Conservation (phyloP, 2,329 filamentous ascomycete species). For the Tolypocladium guangdongense region DNA sequence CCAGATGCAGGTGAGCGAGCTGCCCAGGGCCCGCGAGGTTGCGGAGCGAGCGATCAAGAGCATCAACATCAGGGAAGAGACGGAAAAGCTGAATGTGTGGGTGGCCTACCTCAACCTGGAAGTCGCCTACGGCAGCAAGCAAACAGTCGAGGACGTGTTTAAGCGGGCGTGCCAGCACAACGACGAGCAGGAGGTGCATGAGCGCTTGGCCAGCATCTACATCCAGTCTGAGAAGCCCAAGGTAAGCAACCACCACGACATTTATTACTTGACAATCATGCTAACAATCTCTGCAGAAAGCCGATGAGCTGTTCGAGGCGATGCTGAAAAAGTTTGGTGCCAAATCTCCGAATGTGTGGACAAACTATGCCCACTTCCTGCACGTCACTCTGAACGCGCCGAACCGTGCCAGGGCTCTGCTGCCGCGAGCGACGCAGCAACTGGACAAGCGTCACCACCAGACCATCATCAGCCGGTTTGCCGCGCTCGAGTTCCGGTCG, state of each 20-base stretch:
- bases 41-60: conserved; percentile 83
- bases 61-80: conserved; percentile 83
- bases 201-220: conserved; percentile 86
- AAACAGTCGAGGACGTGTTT: conserved; percentile 75
- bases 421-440: conserved; percentile 75
- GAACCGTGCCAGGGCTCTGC: conserved; percentile 64
- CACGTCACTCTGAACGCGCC: conserved; percentile 61
- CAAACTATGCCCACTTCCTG: conserved; percentile 91
- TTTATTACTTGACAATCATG: neutral
- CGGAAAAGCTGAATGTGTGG: conserved; percentile 93
- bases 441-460: conserved; percentile 55
- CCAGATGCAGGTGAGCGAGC: conserved; percentile 84
- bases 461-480: conserved; percentile 76
- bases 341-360: conserved; percentile 70
- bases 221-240: conserved; percentile 80
- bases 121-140: conserved; percentile 76
- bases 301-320: conserved; percentile 74
- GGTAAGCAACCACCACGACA: conserved; percentile 38
- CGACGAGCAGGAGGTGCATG: conserved; percentile 79
- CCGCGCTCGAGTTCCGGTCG: conserved; percentile 81
- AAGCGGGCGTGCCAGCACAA: conserved; percentile 90
- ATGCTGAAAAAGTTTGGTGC: conserved; percentile 86
- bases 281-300: conserved; percentile 51
- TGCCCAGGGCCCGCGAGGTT: conserved; percentile 77
- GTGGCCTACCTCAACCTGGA: conserved; percentile 90